phyloP scores from a whole-genome alignment of 805 yeast species.

The Saccharomycopsis fodiens region DNA sequence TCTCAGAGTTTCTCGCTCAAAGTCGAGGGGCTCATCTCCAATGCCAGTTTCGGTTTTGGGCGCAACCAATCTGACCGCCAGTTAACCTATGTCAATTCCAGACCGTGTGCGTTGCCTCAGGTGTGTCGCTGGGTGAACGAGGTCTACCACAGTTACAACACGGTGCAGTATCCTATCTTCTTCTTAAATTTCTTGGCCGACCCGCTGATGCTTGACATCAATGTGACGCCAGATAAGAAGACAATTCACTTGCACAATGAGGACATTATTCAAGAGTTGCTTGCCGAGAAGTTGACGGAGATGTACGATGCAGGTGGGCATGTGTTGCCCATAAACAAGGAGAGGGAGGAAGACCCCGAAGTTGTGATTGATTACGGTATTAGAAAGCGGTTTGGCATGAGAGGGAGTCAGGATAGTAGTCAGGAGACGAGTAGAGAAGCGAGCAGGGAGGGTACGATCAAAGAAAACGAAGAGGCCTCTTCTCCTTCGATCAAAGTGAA shows the following conservation, averaged over 20 bases:
- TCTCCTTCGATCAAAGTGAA: background rate
- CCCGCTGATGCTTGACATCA: slow-evolving; percentile 59
- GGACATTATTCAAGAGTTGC: slow-evolving; percentile 24
- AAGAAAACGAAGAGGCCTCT: background rate
- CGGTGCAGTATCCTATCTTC: slow-evolving; percentile 65
- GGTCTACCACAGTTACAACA: slow-evolving; percentile 62
- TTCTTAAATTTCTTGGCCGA: slow-evolving; percentile 52
- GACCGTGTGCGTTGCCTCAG: slow-evolving; percentile 62
- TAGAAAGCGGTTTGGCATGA: no score
- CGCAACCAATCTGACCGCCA: slow-evolving; percentile 71
- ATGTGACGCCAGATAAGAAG: slow-evolving; percentile 88
- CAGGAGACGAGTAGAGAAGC: background rate
- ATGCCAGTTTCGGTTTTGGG: slow-evolving; percentile 73
- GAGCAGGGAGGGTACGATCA: background rate
- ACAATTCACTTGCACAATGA: slow-evolving; percentile 65
- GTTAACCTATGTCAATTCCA: slow-evolving; percentile 57
- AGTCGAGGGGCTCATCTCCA: slow-evolving; percentile 61
- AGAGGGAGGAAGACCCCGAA: background rate
- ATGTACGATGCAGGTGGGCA: slow-evolving; percentile 23
- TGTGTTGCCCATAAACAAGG: slow-evolving; percentile 24
- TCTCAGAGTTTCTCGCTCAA: slow-evolving; percentile 24
- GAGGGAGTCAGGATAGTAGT: background rate
- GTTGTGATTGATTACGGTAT: no score
- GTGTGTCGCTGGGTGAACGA: slow-evolving; percentile 61
- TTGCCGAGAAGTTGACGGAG: slow-evolving; percentile 1